Conservation (phyloP, 2,329 filamentous ascomycete species). For the Colletotrichum scovillei region DNA sequence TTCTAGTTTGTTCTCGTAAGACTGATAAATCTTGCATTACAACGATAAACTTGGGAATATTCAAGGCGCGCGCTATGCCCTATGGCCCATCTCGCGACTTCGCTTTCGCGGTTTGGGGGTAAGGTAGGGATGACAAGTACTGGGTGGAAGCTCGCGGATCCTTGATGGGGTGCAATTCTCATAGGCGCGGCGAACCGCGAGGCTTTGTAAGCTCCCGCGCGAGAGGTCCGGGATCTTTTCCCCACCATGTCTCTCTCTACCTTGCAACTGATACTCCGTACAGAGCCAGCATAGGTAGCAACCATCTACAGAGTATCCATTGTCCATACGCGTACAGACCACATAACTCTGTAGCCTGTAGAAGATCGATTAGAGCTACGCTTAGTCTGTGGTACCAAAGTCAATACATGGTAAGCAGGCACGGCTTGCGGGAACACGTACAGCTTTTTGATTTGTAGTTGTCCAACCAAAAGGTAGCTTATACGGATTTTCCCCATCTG, state of each 20-base stretch:
- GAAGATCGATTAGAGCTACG: neutral
- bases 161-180: neutral
- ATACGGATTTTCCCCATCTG: no score
- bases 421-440: neutral
- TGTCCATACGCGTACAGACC: no score
- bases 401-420: neutral
- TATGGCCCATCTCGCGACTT: no score
- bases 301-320: no score
- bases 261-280: neutral
- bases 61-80: no score
- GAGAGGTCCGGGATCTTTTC: neutral
- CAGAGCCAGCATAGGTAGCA: no score
- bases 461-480: no score
- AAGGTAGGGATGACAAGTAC: neutral
- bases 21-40: neutral
- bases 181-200: neutral
- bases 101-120: neutral
- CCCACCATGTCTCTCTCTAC: neutral
- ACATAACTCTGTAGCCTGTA: no score
- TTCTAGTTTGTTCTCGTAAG: neutral
- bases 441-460: neutral
- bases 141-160: conserved; percentile 13
- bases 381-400: neutral
- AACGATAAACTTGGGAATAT: no score
- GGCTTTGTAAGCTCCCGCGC: conserved; percentile 18